These are phyloP conservation scores for Diddensiella caesifluorescens DNA, from an alignment of 805 yeast species.

Conservation along the genomic window DNA sequence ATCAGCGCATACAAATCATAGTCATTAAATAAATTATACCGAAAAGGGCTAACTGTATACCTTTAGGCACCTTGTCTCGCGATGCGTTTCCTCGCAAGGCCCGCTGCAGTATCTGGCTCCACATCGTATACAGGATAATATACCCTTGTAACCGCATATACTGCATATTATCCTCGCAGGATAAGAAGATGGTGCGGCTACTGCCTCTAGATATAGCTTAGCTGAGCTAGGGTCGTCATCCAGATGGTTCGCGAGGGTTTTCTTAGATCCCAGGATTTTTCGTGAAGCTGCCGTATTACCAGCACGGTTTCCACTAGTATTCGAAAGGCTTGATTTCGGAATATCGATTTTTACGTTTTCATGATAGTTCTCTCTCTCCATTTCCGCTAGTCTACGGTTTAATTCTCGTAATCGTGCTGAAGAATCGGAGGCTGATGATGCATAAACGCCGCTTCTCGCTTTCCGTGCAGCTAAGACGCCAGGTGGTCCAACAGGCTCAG, in stretches of 20 bases:
- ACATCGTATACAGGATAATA: slow-evolving; percentile 33
- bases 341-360: slow-evolving; percentile 32
- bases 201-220: slow-evolving; percentile 27
- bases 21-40: too few relatives aligned
- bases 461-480: not conserved
- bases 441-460: not conserved
- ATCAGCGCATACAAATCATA: too few relatives aligned
- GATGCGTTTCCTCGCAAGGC: slow-evolving; percentile 34
- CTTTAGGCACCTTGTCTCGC: slow-evolving; percentile 35
- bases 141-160: slow-evolving; percentile 39
- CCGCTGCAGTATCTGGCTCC: slow-evolving; percentile 35
- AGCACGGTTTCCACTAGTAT: slow-evolving; percentile 4
- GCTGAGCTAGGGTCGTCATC: slow-evolving; percentile 38
- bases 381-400: slow-evolving; percentile 26
- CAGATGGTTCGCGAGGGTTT: slow-evolving; percentile 34
- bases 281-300: slow-evolving; percentile 30
- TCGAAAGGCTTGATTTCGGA: slow-evolving; percentile 22
- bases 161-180: slow-evolving; percentile 34
- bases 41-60: slow-evolving; percentile 25
- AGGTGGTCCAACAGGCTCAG: not conserved
- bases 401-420: slow-evolving; percentile 21
- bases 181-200: slow-evolving; percentile 33
- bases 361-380: slow-evolving; percentile 35
- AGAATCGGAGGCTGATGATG: slow-evolving; percentile 8
- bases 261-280: slow-evolving; percentile 35